Base-by-base conservation (phyloP, 305 asterid species). In the Fraxinus angustifolia region DNA sequence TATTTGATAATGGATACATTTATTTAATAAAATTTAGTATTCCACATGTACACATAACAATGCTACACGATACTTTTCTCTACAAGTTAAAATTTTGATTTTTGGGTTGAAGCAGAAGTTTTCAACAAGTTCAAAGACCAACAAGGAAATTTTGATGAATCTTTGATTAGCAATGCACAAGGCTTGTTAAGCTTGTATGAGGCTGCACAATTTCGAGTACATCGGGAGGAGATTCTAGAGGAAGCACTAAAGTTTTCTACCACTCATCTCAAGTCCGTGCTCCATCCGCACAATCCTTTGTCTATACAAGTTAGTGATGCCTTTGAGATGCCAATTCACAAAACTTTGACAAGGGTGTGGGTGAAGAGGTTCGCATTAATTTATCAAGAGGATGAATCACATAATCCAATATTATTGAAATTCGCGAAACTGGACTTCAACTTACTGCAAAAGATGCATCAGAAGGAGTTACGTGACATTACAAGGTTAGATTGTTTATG, bases 401-500 rank as follows among this genome's bases (percentile, higher is more conserved):
- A 30, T 6, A 10, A 78, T 10, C 1, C 10, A 10, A n/a, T 62
- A 0, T 1, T 75, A 2, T 42, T 65, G 33, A 36, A 40, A 0
- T 76, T 81, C n/a, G 84, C 84, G 0, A 81, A 75, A 65, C 4
- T 81, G 26, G 84, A 81, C 8, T 81, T 58, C 70, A 81, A 81
- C 38, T 2, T 81, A 8, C 7, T 81, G 12, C 84, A 81, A 3
- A 81, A 35, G 8, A 16, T 35, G 35, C 80, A 81, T 40, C 74
- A 81, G 53, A 40, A 8, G 26, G 84, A 81, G 58, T 21, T 81
- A 23, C 2, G 42, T 3, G 75, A 36, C 16, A 65, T 78, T 67
- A 65, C 81, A 62, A 78, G 81, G 60, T 65, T 75, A 21, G 70
- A 1, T 60, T 6, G 70, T 60, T 60, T 50, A 16, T 3, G 58